A percentile compares a stretch with the other conserved stretches of the same genome.
Evolutionary conservation across 1,284 basidiomycete genomes (phyloP).

Genomic region (Boletellus deceptivus): DNA sequence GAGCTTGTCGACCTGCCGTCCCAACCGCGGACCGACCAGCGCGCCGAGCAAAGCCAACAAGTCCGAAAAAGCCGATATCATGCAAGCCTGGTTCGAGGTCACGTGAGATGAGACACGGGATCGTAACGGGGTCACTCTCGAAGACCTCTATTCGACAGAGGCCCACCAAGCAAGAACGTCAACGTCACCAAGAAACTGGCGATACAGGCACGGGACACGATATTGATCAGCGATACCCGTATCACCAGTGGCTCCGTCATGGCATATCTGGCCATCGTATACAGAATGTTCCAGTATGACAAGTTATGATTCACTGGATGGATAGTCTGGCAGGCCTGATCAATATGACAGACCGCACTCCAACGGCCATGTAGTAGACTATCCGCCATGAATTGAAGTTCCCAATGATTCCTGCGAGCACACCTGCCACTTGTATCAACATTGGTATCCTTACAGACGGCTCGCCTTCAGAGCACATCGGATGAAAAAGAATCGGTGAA

Average conservation of each 20-base stretch:
- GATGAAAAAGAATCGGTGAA: not conserved
- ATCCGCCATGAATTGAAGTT: conserved; percentile 61
- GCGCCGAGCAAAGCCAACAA: conserved; percentile 66
- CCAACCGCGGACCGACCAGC: conserved; percentile 56
- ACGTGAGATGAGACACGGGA: not conserved
- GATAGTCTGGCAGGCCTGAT: conserved; percentile 65
- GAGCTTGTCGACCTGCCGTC: conserved; percentile 58
- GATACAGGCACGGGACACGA: conserved; percentile 58
- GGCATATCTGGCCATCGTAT: conserved; percentile 65
- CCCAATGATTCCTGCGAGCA: conserved; percentile 65
- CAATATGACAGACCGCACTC: conserved; percentile 52
- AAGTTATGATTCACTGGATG: conserved; percentile 57
- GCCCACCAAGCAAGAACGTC: conserved; percentile 66
- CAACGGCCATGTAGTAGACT: conserved; percentile 66
- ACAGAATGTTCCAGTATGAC: conserved; percentile 59
- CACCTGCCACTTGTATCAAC: conserved; percentile 56
- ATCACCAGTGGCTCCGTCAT: conserved; percentile 68
- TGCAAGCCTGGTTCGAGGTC: conserved; percentile 41
- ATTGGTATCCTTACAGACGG: conserved; percentile 43
- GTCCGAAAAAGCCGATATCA: conserved; percentile 69
- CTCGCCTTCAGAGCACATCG: not conserved
- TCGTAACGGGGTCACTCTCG: conserved; percentile 38
- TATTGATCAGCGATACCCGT: conserved; percentile 57
- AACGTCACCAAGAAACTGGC: conserved; percentile 68
- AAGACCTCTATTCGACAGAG: too few relatives aligned